A percentile compares a stretch with the other conserved stretches of the same genome.
Evolutionary conservation across 2,329 filamentous ascomycete species (phyloP).

Genomic region (Penicillium sp.): DNA sequence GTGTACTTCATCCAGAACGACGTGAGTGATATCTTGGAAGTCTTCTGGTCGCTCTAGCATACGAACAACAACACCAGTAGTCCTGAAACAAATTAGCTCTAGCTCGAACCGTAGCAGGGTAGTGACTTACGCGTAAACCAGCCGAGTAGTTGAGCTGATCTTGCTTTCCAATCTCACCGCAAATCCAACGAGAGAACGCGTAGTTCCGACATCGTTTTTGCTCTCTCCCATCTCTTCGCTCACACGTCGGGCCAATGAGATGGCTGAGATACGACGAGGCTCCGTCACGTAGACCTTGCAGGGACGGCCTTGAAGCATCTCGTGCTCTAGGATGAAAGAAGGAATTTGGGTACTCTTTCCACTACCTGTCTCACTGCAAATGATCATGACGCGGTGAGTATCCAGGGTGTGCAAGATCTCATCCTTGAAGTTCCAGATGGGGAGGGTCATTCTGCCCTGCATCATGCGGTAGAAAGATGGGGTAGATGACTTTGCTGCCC

Average conservation of each 20-base stretch:
- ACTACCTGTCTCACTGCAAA: constrained; percentile 94
- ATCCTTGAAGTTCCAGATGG: constrained; percentile 82
- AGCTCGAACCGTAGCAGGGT: background rate
- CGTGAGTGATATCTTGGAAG: constrained; percentile 83
- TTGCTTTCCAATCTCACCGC: constrained; percentile 92
- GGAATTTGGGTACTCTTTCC: constrained; percentile 99
- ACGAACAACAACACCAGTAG: constrained; percentile 86
- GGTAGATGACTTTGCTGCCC: constrained; percentile 52
- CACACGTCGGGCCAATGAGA: constrained; percentile 87
- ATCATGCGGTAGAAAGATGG: constrained; percentile 74
- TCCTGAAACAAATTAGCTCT: constrained; percentile 28
- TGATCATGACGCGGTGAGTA: constrained; percentile 79
- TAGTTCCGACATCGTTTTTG: constrained; percentile 76
- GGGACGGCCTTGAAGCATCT: constrained; percentile 72
- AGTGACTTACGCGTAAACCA: constrained; percentile 77
- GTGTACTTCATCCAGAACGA: constrained; percentile 97
- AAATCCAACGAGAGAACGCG: constrained; percentile 84
- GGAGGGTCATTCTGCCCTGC: constrained; percentile 71
- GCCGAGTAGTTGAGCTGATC: constrained; percentile 72
- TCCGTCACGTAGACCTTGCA: constrained; percentile 97
- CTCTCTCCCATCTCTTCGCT: constrained; percentile 91
- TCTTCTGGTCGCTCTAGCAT: constrained; percentile 92
- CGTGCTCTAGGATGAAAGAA: constrained; percentile 85
- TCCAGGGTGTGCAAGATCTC: constrained; percentile 76
- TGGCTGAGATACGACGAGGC: constrained; percentile 90